phyloP scores from a whole-genome alignment of 495 filamentous ascomycete genomes.

The Bacidia gigantensis region DNA sequence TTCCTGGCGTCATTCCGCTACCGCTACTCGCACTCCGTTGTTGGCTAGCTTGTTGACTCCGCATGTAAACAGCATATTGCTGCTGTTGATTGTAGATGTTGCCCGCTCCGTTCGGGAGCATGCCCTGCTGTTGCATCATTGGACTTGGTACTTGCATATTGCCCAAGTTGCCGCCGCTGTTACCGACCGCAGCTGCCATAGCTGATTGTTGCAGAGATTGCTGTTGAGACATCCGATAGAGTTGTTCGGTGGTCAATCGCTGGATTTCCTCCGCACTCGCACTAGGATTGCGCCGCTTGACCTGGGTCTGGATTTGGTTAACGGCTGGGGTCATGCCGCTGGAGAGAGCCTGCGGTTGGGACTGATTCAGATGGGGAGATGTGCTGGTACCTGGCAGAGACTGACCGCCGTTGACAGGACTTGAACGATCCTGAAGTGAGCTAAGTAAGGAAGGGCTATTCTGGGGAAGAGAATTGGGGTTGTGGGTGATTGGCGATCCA shows the following conservation, averaged over 20 bases:
- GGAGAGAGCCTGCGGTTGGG: slow-evolving; percentile 37
- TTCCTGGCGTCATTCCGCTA: slow-evolving; percentile 30
- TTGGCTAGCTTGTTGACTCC: slow-evolving; percentile 46
- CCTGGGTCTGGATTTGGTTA: slow-evolving; percentile 35
- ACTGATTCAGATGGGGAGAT: slow-evolving; percentile 33
- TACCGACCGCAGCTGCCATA: slow-evolving; percentile 54
- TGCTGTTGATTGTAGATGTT: slow-evolving; percentile 36
- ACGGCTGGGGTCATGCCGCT: slow-evolving; percentile 41
- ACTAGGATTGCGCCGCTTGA: slow-evolving; percentile 40
- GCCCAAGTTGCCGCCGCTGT: slow-evolving; percentile 15
- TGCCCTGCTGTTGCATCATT: slow-evolving; percentile 16
- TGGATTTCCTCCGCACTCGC: slow-evolving; percentile 44
- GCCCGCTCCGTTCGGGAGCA: slow-evolving; percentile 22
- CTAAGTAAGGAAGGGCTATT: slow-evolving; percentile 41
- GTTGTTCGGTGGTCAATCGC: slow-evolving; percentile 45
- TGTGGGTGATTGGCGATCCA: slow-evolving; percentile 18
- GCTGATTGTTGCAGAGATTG: slow-evolving; percentile 39
- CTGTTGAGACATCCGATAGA: slow-evolving; percentile 34
- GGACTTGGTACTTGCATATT: slow-evolving; percentile 9
- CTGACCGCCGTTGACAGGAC: slow-evolving; percentile 32
- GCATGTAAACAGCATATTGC: slow-evolving; percentile 59
- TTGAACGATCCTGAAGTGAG: slow-evolving; percentile 39
- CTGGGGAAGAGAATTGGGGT: slow-evolving; percentile 23
- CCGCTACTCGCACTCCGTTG: slow-evolving; percentile 27
- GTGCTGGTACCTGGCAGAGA: slow-evolving; percentile 34